Conservation (phyloP, 2,329 filamentous ascomycete species). For the Pleomassaria siparia region DNA sequence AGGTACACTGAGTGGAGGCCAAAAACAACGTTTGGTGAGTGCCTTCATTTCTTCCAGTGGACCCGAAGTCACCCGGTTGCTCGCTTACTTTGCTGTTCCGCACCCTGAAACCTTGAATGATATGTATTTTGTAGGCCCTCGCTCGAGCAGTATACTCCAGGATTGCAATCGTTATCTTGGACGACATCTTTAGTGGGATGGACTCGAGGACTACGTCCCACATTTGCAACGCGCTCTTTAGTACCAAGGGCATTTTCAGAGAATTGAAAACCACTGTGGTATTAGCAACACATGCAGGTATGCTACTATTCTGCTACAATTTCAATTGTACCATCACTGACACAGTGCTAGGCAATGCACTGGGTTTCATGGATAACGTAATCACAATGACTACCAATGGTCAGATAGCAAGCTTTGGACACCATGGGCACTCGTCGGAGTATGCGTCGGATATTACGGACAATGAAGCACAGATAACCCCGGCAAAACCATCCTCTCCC, state of each 20-base stretch:
- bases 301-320: background rate
- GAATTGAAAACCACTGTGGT: constrained; percentile 1
- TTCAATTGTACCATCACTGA: background rate
- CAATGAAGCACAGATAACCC: background rate
- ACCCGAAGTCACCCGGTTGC: background rate
- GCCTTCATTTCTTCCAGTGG: background rate
- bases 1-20: constrained; percentile 1
- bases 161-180: background rate
- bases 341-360: background rate
- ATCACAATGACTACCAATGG: background rate
- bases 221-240: constrained; percentile 5
- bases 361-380: constrained; percentile 4
- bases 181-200: constrained; percentile 1
- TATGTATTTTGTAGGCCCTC: background rate
- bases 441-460: background rate
- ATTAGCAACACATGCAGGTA: constrained; percentile 1
- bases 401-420: background rate
- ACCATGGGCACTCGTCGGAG: background rate
- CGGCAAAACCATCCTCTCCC: background rate
- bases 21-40: constrained; percentile 1
- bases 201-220: constrained; percentile 1
- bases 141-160: background rate
- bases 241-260: background rate
- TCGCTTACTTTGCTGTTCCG: background rate
- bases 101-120: background rate